A percentile compares a stretch with the other conserved stretches of the same genome.
Evolutionary conservation across 1,284 basidiomycete species (phyloP).

Genomic region (Rugosomyces carneus): DNA sequence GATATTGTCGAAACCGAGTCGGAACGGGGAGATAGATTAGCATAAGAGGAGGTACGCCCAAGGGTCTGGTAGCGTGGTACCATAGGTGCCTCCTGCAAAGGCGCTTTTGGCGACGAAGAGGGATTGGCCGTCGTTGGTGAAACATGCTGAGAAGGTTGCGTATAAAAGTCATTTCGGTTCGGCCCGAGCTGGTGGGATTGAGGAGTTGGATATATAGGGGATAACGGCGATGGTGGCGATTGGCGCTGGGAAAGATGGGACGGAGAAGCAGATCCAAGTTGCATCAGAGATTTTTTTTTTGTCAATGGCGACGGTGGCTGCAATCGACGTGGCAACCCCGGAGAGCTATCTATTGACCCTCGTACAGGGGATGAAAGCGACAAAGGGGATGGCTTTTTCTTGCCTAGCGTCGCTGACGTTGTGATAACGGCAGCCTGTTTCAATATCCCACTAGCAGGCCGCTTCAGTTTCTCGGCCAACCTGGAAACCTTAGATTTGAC

Average conservation of each 20-base stretch:
- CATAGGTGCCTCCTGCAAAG: background rate
- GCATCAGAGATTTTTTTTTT: conserved; percentile 12
- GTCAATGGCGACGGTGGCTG: conserved; percentile 13
- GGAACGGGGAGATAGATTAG: background rate
- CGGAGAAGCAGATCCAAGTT: conserved; percentile 12
- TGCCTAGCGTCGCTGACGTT: conserved; percentile 17
- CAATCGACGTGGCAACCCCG: conserved; percentile 16
- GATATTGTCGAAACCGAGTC: background rate
- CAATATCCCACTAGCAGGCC: conserved; percentile 8
- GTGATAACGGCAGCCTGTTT: conserved; percentile 18
- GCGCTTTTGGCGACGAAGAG: background rate
- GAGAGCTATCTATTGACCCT: conserved; percentile 11
- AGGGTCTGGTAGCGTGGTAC: background rate
- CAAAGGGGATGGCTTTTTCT: conserved; percentile 35
- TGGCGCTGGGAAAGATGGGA: conserved; percentile 12
- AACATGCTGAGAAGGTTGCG: conserved; percentile 12
- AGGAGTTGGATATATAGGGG: conserved; percentile 16
- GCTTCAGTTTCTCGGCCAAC: conserved; percentile 6
- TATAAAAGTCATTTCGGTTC: conserved; percentile 17
- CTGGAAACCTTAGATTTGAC: conserved; percentile 21
- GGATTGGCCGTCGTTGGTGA: background rate
- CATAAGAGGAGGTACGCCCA: background rate
- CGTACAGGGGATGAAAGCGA: conserved; percentile 21
- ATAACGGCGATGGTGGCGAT: conserved; percentile 20
- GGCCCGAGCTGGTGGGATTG: conserved; percentile 6